Evolutionary conservation across 345 rosid species (phyloP), one percentile per base, ranked within the genome.

Genomic region (Kernera saxatilis): DNA sequence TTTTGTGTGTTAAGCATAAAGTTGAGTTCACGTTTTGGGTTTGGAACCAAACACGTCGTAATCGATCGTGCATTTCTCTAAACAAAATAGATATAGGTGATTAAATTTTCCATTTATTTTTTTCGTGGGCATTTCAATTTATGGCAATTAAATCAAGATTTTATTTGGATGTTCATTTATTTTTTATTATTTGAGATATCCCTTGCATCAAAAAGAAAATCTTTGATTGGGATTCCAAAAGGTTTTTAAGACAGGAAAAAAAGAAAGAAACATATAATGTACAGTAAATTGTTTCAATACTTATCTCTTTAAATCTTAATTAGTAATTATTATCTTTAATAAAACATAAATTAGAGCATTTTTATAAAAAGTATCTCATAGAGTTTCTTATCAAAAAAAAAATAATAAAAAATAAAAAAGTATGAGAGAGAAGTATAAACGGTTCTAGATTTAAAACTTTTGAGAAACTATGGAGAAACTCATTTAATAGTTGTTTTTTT

Each of bases 11-110:
- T 26, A 56, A 54, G 22, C 58, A 37, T 45, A 46, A 68, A 15
- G 60, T 65, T 48, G 74, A 32, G 59, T 68, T 60, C 69, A 51
- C 70, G 64, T 69, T 69, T 69, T 53, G 74, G 43, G 13, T 32
- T 53, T 33, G 30, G 64, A 69, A 44, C 59, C 64, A 63, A 25
- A 52, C 70, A 69, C 59, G 66, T 69, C 44, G 8, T 52, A 35
- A 37, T 52, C 49, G 22, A 52, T 75, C 70, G 70, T 61, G 74
- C 79, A 45, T 63, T 53, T n/a, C n/a, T n/a, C n/a, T n/a, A n/a
- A n/a, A n/a, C n/a, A n/a, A n/a, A n/a, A n/a, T n/a, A n/a, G n/a
- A n/a, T n/a, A n/a, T 60, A 21, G 35, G 41, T 52, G 70, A 43
- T 61, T 69, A 35, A 35, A 54, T 33, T 45, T 32, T 39, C 14